phyloP scores from a whole-genome alignment of 2,329 filamentous ascomycete genomes.

The Xylaria polymorpha region DNA sequence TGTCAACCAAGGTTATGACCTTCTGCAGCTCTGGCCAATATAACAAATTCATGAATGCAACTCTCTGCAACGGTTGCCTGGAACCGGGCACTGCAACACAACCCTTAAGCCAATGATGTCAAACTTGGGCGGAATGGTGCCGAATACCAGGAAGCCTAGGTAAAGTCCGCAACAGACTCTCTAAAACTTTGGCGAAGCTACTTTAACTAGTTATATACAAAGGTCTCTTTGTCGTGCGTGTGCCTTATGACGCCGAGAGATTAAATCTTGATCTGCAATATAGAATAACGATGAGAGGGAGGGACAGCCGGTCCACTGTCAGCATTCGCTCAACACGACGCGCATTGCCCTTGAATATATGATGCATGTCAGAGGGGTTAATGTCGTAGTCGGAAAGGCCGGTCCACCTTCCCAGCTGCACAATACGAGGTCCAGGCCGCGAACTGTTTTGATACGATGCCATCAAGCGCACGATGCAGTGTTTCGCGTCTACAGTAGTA shows the following conservation, averaged over 20 bases:
- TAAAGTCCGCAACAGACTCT: too few relatives aligned
- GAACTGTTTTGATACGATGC: not conserved
- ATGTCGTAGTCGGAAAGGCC: constrained; percentile 13
- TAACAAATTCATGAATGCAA: not conserved
- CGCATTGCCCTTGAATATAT: not conserved
- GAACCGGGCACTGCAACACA: not conserved
- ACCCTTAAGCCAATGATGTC: not conserved
- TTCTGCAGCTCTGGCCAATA: constrained; percentile 17
- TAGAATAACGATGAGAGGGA: constrained; percentile 6
- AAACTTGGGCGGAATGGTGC: too few relatives aligned
- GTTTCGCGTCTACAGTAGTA: not conserved
- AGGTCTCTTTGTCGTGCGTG: too few relatives aligned
- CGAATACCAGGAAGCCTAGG: too few relatives aligned
- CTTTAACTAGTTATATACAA: too few relatives aligned
- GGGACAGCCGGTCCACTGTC: not conserved
- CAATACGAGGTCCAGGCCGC: not conserved
- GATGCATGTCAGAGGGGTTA: constrained; percentile 8
- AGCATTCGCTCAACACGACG: constrained; percentile 12
- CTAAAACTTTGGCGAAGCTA: too few relatives aligned
- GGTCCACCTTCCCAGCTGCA: not conserved
- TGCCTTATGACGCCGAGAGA: not conserved
- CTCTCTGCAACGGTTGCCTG: not conserved
- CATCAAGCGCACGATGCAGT: not conserved
- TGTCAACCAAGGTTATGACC: constrained; percentile 1
- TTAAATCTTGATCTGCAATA: constrained; percentile 10